Percentiles rank a stretch among this genome's conserved stretches.
These are phyloP conservation scores for Metarhizium brunneum DNA, from an alignment of 2,329 filamentous ascomycete species.

Conservation along the genomic window DNA sequence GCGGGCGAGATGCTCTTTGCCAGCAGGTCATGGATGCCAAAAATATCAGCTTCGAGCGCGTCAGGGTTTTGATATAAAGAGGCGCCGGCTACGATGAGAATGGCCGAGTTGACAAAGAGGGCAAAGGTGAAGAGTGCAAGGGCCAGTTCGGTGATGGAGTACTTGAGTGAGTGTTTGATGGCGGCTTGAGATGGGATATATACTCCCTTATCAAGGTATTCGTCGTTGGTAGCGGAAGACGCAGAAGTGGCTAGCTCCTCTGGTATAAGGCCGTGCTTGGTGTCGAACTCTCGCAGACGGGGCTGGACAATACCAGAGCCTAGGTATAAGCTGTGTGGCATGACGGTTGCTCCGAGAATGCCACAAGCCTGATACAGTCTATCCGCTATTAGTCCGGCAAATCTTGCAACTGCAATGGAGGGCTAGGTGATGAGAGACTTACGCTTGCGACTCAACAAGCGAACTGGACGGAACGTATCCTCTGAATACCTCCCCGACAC, in stretches of 20 bases:
- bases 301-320: constrained; percentile 62
- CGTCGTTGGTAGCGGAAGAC: constrained; percentile 15
- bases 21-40: constrained; percentile 70
- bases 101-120: constrained; percentile 74
- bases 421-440: constrained; percentile 7
- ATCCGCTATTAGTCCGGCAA: not conserved
- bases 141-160: constrained; percentile 61
- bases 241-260: constrained; percentile 18
- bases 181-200: constrained; percentile 65
- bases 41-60: constrained; percentile 65
- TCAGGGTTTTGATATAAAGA: constrained; percentile 56
- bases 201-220: constrained; percentile 37
- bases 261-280: constrained; percentile 43
- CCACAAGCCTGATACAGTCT: constrained; percentile 61
- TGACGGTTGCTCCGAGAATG: constrained; percentile 67
- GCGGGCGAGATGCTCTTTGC: constrained; percentile 58
- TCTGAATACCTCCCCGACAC: constrained; percentile 49
- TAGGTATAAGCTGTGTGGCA: constrained; percentile 61
- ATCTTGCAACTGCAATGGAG: not conserved
- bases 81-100: constrained; percentile 73
- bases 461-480: constrained; percentile 56
- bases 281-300: constrained; percentile 55
- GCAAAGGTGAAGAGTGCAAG: constrained; percentile 74
- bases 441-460: constrained; percentile 48
- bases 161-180: constrained; percentile 65